Evolutionary conservation across 78 protist species (phyloP).

Genomic region (Guillardia theta): DNA sequence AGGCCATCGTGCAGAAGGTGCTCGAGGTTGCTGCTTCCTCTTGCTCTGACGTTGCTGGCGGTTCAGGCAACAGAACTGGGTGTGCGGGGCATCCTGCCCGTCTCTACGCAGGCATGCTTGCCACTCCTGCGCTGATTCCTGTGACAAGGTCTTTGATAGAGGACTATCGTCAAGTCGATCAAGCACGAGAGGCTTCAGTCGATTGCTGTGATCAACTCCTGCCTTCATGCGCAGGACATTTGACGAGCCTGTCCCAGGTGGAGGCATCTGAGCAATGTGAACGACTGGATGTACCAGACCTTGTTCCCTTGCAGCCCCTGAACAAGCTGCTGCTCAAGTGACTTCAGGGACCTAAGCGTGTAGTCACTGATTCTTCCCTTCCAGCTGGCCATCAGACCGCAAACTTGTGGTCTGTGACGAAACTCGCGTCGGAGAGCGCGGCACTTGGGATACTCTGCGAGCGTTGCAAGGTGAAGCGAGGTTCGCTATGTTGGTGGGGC

Average conservation of each 20-base stretch:
- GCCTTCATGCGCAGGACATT: no score
- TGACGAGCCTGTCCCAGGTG: no score
- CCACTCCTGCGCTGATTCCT: no score
- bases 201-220: no score
- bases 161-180: no score
- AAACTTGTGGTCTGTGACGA: background rate
- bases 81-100: no score
- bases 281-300: background rate
- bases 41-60: background rate
- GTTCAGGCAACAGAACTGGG: background rate
- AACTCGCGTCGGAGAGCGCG: background rate
- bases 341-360: no score
- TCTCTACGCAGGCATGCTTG: no score
- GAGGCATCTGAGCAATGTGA: background rate
- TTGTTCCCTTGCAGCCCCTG: background rate
- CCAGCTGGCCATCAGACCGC: background rate
- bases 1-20: background rate
- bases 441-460: background rate
- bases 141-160: no score
- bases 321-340: background rate
- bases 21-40: background rate
- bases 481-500: background rate
- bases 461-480: background rate
- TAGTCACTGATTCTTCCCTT: no score
- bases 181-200: no score